Base-by-base conservation (phyloP, 2,329 filamentous ascomycete genomes). In the Epichloe elymi region DNA sequence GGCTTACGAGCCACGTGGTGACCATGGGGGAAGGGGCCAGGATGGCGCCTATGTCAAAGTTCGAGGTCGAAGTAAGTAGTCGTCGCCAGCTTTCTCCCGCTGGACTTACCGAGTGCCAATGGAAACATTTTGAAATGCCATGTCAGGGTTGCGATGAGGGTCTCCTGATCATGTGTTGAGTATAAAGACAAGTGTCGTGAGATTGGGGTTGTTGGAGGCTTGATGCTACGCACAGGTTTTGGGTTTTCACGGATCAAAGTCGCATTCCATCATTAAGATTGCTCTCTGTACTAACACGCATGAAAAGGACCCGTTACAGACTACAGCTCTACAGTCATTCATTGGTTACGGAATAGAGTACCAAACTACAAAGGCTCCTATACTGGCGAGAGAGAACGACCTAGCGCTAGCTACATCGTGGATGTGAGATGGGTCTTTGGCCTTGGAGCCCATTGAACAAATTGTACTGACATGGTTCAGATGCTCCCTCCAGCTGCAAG, bases 341-440 rank as follows among this genome's bases (percentile, higher is more conserved):
- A 94, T 67, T 98, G 88, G 87, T 88, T 95, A 78, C 85, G 86
- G 61, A 81, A 88, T 62, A 82, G 91, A 51, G 78, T 61, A 8
- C 65, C 68, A 30, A 82, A 82, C 58, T 91, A 87, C 69, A 85
- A 83, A 63, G 82, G 83, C 52, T 74, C 78, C 5, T 83, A 82
- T 59, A 74, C 74, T 54, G 81, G 88, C 59, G 89, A 95, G 70
- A 73, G 78, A 43, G 91, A 96, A 68, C 74, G 91, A 52, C 90
- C 90, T 0, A 94, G 86, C 65, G 74, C 83, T 39, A 96, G 88
- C 71, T 97, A 93, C 65, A 86, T 95, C 42, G 80, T 95, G 44
- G 86, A 96, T 74, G 87, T 91, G 63, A 20, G 17, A 39, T 39
- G 11, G 14, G 40, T 19, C 17, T 26, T 19, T 14, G 26, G 14